These are phyloP conservation scores for Aspergillus saccharolyticus DNA, from an alignment of 495 filamentous ascomycete genomes.

Conservation along the genomic window DNA sequence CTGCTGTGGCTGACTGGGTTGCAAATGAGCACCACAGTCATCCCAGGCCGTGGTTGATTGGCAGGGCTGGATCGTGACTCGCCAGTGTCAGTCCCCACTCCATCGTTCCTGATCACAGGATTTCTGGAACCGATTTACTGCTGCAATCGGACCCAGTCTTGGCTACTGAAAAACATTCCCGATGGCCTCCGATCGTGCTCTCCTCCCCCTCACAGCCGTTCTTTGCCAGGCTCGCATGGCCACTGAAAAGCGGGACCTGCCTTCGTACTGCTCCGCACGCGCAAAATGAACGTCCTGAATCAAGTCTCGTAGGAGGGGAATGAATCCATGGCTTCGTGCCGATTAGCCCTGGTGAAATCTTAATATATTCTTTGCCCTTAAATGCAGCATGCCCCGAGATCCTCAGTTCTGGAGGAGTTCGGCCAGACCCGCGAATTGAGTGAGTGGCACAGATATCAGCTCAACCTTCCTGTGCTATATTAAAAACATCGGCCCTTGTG, in stretches of 20 bases:
- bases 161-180: neutral
- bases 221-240: neutral
- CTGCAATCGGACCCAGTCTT: neutral
- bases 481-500: neutral
- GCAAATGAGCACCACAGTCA: neutral
- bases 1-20: neutral
- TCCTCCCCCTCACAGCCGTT: neutral
- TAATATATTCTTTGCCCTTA: neutral
- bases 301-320: neutral
- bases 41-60: neutral
- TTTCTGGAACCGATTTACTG: neutral
- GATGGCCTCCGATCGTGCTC: neutral
- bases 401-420: neutral
- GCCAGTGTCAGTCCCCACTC: neutral
- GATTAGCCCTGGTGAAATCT: neutral
- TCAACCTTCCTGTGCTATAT: neutral
- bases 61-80: slow-evolving; percentile 3
- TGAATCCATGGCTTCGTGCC: neutral
- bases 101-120: slow-evolving; percentile 5
- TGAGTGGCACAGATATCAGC: neutral
- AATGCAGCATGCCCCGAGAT: neutral
- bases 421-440: neutral
- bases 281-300: neutral
- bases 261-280: neutral
- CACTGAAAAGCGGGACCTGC: neutral